phyloP scores from a whole-genome alignment of 768 basidiomycete species.

The Lepiota venenata region DNA sequence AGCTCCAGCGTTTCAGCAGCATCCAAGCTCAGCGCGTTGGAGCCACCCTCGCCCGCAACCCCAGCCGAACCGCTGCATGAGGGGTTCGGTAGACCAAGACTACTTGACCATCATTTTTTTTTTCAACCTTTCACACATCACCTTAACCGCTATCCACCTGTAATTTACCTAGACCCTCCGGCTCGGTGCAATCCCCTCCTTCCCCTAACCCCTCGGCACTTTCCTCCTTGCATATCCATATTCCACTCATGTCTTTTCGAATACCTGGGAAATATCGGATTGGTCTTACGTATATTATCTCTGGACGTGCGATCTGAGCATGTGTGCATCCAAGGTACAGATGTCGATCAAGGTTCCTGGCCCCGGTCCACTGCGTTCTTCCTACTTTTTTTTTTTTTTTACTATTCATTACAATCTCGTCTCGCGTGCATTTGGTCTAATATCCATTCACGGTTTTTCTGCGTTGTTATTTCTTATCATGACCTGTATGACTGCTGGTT shows the following conservation, averaged over 20 bases:
- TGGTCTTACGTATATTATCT: constrained; percentile 5
- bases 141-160: constrained; percentile 3
- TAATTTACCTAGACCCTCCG: constrained; percentile 10
- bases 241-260: constrained; percentile 4
- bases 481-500: constrained; percentile 6
- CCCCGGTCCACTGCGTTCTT: background rate
- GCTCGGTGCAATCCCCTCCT: background rate
- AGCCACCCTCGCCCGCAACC: constrained; percentile 72
- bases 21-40: constrained; percentile 81
- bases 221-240: constrained; percentile 7
- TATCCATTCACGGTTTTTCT: constrained; percentile 5
- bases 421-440: constrained; percentile 2
- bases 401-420: background rate
- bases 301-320: constrained; percentile 1
- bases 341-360: too few relatives aligned
- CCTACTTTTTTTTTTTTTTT: background rate
- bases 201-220: background rate
- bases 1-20: constrained; percentile 79
- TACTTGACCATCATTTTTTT: background rate
- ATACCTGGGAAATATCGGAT: constrained; percentile 12
- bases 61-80: constrained; percentile 29
- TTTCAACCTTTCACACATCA: constrained; percentile 9
- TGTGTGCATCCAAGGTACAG: background rate
- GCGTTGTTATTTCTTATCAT: constrained; percentile 8
- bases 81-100: background rate